A percentile compares a stretch with the other conserved stretches of the same genome.
These are phyloP conservation scores for Alternaria triticimaculans DNA, from an alignment of 2,329 filamentous ascomycete genomes.

Conservation along the genomic window DNA sequence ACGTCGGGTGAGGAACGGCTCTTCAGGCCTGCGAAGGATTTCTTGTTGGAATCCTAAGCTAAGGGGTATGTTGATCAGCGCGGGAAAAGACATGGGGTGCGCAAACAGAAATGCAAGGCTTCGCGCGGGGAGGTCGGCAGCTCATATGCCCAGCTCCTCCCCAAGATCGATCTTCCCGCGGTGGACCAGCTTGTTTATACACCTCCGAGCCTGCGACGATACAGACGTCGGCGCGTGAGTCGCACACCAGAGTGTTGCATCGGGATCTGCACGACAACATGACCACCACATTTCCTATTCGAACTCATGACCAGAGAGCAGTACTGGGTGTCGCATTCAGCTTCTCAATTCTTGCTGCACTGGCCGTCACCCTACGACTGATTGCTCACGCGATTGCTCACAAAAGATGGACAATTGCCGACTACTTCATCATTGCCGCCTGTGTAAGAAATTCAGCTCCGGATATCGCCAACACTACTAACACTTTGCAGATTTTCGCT, in stretches of 20 bases:
- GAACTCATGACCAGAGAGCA: not conserved
- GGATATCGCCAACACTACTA: not conserved
- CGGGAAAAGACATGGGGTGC: not conserved
- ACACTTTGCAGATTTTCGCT: not conserved
- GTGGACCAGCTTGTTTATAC: not conserved
- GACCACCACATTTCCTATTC: not conserved
- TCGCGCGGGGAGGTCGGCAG: not conserved
- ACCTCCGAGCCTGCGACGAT: not conserved
- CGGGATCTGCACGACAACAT: not conserved
- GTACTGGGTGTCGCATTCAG: not conserved
- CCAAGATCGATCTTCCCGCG: not conserved
- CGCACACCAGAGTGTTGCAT: not conserved
- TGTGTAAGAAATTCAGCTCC: not conserved
- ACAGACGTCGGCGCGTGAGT: not conserved
- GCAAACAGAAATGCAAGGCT: not conserved
- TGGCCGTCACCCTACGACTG: not conserved
- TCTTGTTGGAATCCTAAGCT: not conserved
- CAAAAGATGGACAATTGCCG: not conserved
- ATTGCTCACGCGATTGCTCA: not conserved
- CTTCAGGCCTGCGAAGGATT: not conserved
- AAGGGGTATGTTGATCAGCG: not conserved
- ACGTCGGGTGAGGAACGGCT: not conserved
- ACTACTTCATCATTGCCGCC: conserved; percentile 1
- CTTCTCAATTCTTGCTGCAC: not conserved
- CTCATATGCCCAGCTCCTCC: not conserved